Conservation (phyloP, 352 stramenopile species). For the Achlya hypogyna region DNA sequence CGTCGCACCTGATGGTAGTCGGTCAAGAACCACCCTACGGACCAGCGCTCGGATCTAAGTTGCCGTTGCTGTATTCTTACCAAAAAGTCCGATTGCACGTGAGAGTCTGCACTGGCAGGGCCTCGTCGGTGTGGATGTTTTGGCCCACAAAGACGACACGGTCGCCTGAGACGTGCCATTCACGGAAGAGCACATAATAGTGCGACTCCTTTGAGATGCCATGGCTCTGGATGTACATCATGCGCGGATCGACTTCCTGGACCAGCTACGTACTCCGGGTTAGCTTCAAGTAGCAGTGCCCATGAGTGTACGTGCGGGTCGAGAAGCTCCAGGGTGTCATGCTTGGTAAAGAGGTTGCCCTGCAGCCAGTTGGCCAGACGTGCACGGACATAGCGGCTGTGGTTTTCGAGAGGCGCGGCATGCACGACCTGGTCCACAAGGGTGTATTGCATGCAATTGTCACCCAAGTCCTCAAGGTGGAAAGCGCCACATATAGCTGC, state of each 20-base stretch:
- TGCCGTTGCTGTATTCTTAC: neutral
- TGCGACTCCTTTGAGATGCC: neutral
- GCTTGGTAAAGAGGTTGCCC: neutral
- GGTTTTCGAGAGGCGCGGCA: neutral
- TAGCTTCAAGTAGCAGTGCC: neutral
- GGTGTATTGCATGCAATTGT: neutral
- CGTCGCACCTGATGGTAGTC: no score
- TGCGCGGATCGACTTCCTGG: neutral
- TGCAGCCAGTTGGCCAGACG: neutral
- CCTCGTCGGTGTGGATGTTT: neutral
- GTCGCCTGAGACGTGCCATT: neutral
- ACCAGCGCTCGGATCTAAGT: neutral
- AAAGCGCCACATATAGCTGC: neutral
- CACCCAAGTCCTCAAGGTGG: neutral
- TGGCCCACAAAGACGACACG: neutral
- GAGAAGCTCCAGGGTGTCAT: neutral
- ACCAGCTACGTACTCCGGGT: neutral
- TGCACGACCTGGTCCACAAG: neutral
- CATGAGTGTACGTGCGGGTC: neutral
- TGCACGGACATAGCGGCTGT: neutral
- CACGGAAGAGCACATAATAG: neutral
- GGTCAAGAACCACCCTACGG: neutral
- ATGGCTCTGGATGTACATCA: neutral
- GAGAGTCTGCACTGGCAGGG: neutral
- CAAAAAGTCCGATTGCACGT: neutral